A percentile compares a stretch with the other conserved stretches of the same genome.
Evolutionary conservation across 2,329 filamentous ascomycete species (phyloP).

Genomic region (Aureobasidium namibiae): DNA sequence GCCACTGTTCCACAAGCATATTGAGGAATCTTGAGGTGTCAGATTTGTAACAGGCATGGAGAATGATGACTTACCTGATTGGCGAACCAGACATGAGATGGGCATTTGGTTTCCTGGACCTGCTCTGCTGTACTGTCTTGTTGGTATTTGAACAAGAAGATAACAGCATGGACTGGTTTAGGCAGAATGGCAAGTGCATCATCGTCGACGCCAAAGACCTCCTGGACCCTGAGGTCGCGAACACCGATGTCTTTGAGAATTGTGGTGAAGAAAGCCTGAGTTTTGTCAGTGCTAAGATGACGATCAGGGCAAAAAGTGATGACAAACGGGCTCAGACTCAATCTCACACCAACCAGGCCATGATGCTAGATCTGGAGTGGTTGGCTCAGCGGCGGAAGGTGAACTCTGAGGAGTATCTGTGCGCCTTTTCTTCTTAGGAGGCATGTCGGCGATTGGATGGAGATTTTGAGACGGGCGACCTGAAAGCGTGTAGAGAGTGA

Average conservation of each 20-base stretch:
- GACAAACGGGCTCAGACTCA: slow-evolving; percentile 74
- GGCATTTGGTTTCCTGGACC: slow-evolving; percentile 45
- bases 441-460: slow-evolving; percentile 8
- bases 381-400: slow-evolving; percentile 41
- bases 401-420: slow-evolving; percentile 18
- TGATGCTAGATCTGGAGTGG: slow-evolving; percentile 44
- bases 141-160: slow-evolving; percentile 73
- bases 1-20: slow-evolving; percentile 92
- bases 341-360: slow-evolving; percentile 76
- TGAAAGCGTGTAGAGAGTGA: no score
- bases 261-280: slow-evolving; percentile 57
- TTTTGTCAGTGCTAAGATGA: no score
- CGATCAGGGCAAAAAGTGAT: no score
- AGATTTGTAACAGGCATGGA: background rate
- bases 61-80: slow-evolving; percentile 58
- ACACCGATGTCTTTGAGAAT: slow-evolving; percentile 77
- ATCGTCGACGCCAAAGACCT: slow-evolving; percentile 66
- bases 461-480: no score
- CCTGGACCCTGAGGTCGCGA: slow-evolving; percentile 61
- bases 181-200: slow-evolving; percentile 55
- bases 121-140: slow-evolving; percentile 39
- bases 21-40: slow-evolving; percentile 52
- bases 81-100: slow-evolving; percentile 77
- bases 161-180: slow-evolving; percentile 71
- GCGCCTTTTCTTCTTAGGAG: slow-evolving; percentile 17